phyloP scores from a whole-genome alignment of 2,329 filamentous ascomycete genomes.

The Paecilomyces dactylethromorphus region DNA sequence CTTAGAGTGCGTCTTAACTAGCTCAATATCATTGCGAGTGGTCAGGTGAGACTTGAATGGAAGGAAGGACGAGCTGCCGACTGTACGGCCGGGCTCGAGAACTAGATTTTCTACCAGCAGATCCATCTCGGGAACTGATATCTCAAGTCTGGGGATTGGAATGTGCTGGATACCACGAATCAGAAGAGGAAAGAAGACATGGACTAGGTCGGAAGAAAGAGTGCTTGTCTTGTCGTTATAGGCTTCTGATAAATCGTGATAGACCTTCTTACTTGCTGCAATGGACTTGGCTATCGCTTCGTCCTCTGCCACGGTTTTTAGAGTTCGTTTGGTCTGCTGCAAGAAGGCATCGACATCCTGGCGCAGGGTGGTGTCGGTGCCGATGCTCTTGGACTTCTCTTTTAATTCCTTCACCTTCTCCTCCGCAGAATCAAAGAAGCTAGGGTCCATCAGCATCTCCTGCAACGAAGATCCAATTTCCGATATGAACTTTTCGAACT shows the following conservation, averaged over 20 bases:
- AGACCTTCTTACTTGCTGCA: conserved; percentile 60
- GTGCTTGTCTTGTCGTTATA: conserved; percentile 61
- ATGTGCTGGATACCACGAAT: conserved; percentile 77
- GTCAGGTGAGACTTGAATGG: conserved; percentile 76
- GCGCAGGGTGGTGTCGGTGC: conserved; percentile 60
- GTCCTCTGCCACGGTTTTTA: conserved; percentile 65
- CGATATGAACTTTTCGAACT: conserved; percentile 71
- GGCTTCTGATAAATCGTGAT: conserved; percentile 61
- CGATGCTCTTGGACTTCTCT: conserved; percentile 51
- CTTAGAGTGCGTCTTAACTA: conserved; percentile 67
- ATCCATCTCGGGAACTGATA: conserved; percentile 76
- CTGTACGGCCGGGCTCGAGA: conserved; percentile 75
- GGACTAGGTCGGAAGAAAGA: conserved; percentile 66
- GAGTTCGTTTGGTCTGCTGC: conserved; percentile 59
- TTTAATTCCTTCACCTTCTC: conserved; percentile 57
- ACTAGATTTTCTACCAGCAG: conserved; percentile 86
- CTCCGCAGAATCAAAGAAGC: conserved; percentile 72
- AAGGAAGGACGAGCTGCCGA: conserved; percentile 83
- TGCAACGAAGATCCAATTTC: conserved; percentile 70
- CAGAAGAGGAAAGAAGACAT: conserved; percentile 72
- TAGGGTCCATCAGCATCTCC: conserved; percentile 75
- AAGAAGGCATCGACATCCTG: conserved; percentile 69
- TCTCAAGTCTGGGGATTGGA: conserved; percentile 83
- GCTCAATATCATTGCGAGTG: conserved; percentile 79
- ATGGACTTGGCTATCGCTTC: conserved; percentile 64